Evolutionary conservation across 768 basidiomycete species (phyloP), one percentile per base, ranked within the genome.

Genomic region (Xerocomus brunneocitrinus): DNA sequence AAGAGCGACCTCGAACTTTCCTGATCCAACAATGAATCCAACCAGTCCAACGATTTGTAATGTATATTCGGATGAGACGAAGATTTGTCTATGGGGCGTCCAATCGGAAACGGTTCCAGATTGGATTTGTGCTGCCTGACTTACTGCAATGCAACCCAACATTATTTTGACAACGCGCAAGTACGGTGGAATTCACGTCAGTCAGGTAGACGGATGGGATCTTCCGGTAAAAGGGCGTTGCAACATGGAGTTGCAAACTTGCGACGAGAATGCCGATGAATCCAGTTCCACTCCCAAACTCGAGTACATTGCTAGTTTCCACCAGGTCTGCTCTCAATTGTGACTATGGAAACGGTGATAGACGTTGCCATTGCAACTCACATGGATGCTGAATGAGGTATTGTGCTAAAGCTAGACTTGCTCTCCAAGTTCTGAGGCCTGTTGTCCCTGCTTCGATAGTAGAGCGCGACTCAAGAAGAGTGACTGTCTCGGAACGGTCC

Each of bases 361-460:
- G 12, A 39, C 10, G 6, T 40, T 9, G 5, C 22, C 9, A 34
- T 31, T 47, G 44, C 31, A 12, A 62, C 65, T 58, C 68, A 87
- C 89, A 77, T 66, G 82, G 72, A 62, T 85, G 73, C 8, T 60
- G 54, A 19, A 81, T 76, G 24, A 91, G 71, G 60, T 82, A 84
- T 45, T 84, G 77, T 0, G 82, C 81, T 19, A 91, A 72, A 30
- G 79, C 71, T 41, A 85, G 78, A 58, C 87, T 85, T 5, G 90
- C 87, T 28, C 76, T 73, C 90, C 90, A 92, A 7, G 89, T 92
- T 50, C 86, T 76, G 45, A 91, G 68, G 12, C 90, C 89, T 1
- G 89, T 91, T 0, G 88, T 91, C 0, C 90, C 89, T 39, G 74
- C 73, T 65, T 91, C 88, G 28, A 91, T 83, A 3, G 76, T 82